Percentiles rank a stretch among this genome's conserved stretches.
Conservation (phyloP, 1,139 yeast species). For the Pichia sp. region DNA sequence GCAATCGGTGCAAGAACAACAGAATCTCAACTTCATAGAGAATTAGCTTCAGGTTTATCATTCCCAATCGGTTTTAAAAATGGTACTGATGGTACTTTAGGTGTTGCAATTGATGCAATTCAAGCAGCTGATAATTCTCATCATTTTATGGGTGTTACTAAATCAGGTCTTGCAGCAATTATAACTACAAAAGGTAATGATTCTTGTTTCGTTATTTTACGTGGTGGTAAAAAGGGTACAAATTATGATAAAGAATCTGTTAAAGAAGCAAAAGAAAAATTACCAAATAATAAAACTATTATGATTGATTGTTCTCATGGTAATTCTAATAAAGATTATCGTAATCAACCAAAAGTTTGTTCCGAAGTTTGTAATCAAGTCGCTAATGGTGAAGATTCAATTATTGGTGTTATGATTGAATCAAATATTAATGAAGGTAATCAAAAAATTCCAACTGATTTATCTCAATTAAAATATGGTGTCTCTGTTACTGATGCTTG, state of each 20-base stretch:
- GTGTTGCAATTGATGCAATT: constrained; percentile 91
- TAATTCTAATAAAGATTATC: constrained; percentile 88
- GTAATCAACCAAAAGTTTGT: constrained; percentile 89
- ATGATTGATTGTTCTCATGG: constrained; percentile 99
- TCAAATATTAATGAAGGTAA: constrained; percentile 88
- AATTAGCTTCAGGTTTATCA: constrained; percentile 89
- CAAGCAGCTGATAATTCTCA: constrained; percentile 89
- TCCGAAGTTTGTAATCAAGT: constrained; percentile 76
- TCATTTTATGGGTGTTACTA: constrained; percentile 95
- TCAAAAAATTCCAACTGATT: constrained; percentile 76
- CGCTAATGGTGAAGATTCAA: constrained; percentile 66
- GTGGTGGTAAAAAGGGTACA: constrained; percentile 94
- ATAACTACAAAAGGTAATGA: constrained; percentile 93
- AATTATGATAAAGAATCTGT: constrained; percentile 82
- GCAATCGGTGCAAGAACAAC: constrained; percentile 99
- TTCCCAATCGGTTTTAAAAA: constrained; percentile 99
- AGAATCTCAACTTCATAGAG: constrained; percentile 96
- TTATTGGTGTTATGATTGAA: constrained; percentile 95
- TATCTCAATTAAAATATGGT: constrained; percentile 79
- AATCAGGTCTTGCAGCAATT: constrained; percentile 94
- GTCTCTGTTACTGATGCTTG: constrained; percentile 96
- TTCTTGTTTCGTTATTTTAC: constrained; percentile 79
- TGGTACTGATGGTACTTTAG: constrained; percentile 94
- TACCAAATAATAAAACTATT: constrained; percentile 46
- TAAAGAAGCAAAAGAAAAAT: constrained; percentile 62